Evolutionary conservation across 352 stramenopile species (phyloP).

Genomic region (Phytophthora foliorum): DNA sequence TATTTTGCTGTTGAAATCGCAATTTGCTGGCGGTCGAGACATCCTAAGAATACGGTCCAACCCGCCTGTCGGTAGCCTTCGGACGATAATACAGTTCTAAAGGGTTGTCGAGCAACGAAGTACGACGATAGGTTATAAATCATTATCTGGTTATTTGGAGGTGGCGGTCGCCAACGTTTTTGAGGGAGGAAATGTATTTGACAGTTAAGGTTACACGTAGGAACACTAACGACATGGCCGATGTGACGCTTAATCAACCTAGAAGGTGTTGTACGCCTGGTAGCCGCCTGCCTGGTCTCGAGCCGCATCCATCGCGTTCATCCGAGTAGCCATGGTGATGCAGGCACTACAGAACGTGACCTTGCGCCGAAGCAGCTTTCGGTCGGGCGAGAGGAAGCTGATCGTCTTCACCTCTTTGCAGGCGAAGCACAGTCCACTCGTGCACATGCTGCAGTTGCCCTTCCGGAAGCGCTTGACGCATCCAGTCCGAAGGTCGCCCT

Average conservation of each 20-base stretch:
- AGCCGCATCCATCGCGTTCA: conserved; percentile 31
- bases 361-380: conserved; percentile 33
- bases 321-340: conserved; percentile 21
- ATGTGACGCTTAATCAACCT: neutral
- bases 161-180: too few species aligned
- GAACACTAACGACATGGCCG: neutral
- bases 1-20: too few species aligned
- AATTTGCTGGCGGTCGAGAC: too few species aligned
- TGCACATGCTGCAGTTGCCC: conserved; percentile 39
- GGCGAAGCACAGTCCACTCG: conserved; percentile 35
- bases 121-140: too few species aligned
- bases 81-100: too few species aligned
- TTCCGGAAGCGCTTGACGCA: conserved; percentile 20
- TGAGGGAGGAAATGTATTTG: neutral
- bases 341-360: conserved; percentile 26
- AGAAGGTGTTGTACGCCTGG: conserved; percentile 14
- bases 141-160: too few species aligned
- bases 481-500: conserved; percentile 16
- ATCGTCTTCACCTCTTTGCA: conserved; percentile 48
- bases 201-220: neutral
- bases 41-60: too few species aligned
- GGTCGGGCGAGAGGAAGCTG: conserved; percentile 40
- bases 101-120: too few species aligned
- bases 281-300: conserved; percentile 21
- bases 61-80: too few species aligned